Conservation (phyloP, 2,329 filamentous ascomycete genomes). For the Diaporthe destruens region DNA sequence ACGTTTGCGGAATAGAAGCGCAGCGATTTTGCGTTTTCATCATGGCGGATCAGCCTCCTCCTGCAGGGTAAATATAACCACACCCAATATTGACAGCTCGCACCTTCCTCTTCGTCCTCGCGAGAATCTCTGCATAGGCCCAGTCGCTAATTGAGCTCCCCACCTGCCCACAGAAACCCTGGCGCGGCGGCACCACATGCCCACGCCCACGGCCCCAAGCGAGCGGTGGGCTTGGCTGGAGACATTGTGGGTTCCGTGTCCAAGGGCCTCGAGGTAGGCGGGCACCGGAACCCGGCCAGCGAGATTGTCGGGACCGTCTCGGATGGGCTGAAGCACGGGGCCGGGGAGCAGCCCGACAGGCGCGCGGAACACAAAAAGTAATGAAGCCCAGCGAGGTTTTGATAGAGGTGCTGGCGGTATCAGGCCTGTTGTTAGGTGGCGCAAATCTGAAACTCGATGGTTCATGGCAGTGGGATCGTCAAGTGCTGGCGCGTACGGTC, state of each 20-base stretch:
- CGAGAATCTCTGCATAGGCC: neutral
- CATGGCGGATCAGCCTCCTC: slow-evolving; percentile 15
- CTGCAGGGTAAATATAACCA: neutral
- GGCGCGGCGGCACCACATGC: neutral
- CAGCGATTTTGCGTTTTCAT: neutral
- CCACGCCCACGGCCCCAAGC: slow-evolving; percentile 6
- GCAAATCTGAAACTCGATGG: neutral
- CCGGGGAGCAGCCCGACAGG: slow-evolving; percentile 16
- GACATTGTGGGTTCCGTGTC: slow-evolving; percentile 26
- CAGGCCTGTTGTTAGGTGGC: neutral
- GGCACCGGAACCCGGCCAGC: slow-evolving; percentile 25
- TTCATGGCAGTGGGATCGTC: neutral
- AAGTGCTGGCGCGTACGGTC: too few species aligned
- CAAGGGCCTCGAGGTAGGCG: slow-evolving; percentile 25
- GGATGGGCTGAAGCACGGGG: slow-evolving; percentile 26
- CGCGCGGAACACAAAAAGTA: neutral
- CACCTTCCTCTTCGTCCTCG: neutral
- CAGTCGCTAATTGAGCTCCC: neutral
- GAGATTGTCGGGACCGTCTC: slow-evolving; percentile 29
- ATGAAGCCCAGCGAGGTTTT: neutral
- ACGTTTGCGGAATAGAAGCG: too few species aligned
- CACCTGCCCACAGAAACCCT: neutral
- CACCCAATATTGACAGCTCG: neutral
- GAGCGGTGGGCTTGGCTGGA: slow-evolving; percentile 12
- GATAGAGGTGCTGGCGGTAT: neutral